phyloP scores from a whole-genome alignment of 2,329 filamentous ascomycete species.

The Fusarium tuaranense region DNA sequence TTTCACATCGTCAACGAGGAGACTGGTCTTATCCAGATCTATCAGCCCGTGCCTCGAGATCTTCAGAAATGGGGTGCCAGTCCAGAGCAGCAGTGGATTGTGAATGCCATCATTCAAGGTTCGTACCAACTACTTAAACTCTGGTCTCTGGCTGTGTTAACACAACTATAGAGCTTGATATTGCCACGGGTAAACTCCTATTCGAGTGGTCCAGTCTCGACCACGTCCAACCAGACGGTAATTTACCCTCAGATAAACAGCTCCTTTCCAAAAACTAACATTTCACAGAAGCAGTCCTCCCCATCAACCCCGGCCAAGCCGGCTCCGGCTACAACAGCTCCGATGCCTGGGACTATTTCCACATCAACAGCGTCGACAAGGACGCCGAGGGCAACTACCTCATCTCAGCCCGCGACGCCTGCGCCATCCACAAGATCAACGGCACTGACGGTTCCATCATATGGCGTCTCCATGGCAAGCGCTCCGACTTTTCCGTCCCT shows the following conservation, averaged over 20 bases:
- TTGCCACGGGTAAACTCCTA: constrained; percentile 61
- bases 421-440: constrained; percentile 61
- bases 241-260: neutral
- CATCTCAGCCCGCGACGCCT: constrained; percentile 64
- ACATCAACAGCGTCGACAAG: constrained; percentile 69
- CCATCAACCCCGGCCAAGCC: constrained; percentile 58
- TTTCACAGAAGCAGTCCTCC: constrained; percentile 56
- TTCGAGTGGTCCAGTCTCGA: constrained; percentile 58
- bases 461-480: constrained; percentile 64
- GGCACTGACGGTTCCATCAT: constrained; percentile 60
- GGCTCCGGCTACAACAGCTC: constrained; percentile 46
- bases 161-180: constrained; percentile 57
- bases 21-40: constrained; percentile 65
- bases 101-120: constrained; percentile 66
- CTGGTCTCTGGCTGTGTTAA: neutral
- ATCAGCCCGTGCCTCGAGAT: constrained; percentile 61
- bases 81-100: constrained; percentile 65
- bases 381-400: constrained; percentile 61
- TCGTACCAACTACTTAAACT: constrained; percentile 17
- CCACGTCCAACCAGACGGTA: constrained; percentile 43
- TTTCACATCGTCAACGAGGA: constrained; percentile 65
- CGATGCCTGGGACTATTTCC: constrained; percentile 67
- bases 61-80: constrained; percentile 59
- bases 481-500: constrained; percentile 53
- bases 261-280: neutral